phyloP scores from a whole-genome alignment of 495 filamentous ascomycete species.

The Penicillium arizonense region DNA sequence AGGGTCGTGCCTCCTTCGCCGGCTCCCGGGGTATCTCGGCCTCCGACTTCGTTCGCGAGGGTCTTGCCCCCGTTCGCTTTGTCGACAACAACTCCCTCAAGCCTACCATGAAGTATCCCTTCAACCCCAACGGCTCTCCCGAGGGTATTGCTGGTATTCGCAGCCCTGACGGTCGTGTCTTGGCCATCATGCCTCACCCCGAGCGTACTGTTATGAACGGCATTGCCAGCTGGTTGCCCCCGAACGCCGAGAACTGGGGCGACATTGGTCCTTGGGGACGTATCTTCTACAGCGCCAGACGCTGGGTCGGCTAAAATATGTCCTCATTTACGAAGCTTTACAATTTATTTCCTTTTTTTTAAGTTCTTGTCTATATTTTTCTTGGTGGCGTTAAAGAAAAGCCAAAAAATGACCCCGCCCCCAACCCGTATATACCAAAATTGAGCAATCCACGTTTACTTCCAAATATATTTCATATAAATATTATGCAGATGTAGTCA shows the following conservation, averaged over 20 bases:
- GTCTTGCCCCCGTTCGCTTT: constrained; percentile 73
- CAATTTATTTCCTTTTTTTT: neutral
- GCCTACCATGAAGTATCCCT: constrained; percentile 81
- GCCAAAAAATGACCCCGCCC: neutral
- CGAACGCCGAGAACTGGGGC: constrained; percentile 68
- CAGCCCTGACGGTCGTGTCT: constrained; percentile 76
- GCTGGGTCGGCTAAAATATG: constrained; percentile 71
- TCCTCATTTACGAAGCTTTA: constrained; percentile 1
- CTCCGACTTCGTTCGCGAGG: constrained; percentile 54
- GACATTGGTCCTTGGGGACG: constrained; percentile 86
- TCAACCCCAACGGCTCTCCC: constrained; percentile 91
- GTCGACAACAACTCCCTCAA: constrained; percentile 72
- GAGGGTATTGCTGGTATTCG: constrained; percentile 82
- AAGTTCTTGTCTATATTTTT: constrained; percentile 3
- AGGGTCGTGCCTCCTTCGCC: constrained; percentile 81
- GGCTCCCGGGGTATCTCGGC: constrained; percentile 34
- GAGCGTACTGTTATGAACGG: constrained; percentile 87
- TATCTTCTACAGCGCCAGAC: constrained; percentile 75
- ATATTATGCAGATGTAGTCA: neutral
- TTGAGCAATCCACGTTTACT: neutral
- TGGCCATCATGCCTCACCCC: constrained; percentile 96
- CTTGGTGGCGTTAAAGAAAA: neutral
- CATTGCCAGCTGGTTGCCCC: constrained; percentile 73
- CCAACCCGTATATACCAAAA: constrained; percentile 7
- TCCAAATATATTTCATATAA: neutral